These are phyloP conservation scores for Boletus sp. DNA, from an alignment of 768 basidiomycete species.

Conservation along the genomic window DNA sequence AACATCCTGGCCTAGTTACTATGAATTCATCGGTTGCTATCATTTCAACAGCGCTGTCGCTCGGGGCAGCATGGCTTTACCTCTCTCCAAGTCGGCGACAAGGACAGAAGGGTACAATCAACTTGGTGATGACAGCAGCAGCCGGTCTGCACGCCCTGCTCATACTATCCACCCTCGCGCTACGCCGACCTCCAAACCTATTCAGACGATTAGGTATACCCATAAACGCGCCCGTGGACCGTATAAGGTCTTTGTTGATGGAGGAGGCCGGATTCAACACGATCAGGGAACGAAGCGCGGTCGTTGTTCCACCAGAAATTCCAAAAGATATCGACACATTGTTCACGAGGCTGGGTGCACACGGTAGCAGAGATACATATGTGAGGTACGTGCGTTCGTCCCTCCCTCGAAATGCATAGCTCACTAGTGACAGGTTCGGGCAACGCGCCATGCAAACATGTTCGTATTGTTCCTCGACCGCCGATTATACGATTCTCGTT, in stretches of 20 bases:
- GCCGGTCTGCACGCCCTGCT: conserved; percentile 17
- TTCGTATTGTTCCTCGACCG: conserved; percentile 58
- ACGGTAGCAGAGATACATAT: conserved; percentile 58
- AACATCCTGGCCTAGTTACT: background rate
- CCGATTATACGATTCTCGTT: conserved; percentile 61
- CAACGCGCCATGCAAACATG: conserved; percentile 63
- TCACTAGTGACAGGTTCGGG: conserved; percentile 51
- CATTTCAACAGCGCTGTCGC: conserved; percentile 16
- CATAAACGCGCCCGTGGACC: conserved; percentile 51
- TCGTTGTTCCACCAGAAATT: conserved; percentile 30
- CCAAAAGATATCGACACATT: conserved; percentile 50
- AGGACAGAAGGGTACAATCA: background rate
- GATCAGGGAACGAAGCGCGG: conserved; percentile 8
- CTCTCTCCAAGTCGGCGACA: conserved; percentile 8
- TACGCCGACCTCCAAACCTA: conserved; percentile 55
- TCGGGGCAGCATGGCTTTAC: conserved; percentile 19
- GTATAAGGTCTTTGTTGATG: conserved; percentile 46
- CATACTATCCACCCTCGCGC: conserved; percentile 13
- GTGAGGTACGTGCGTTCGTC: conserved; percentile 45
- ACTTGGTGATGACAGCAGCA: conserved; percentile 9
- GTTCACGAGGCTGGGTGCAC: conserved; percentile 52
- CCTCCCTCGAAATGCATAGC: background rate
- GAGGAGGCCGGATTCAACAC: conserved; percentile 40
- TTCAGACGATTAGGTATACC: conserved; percentile 57
- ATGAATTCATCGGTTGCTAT: conserved; percentile 9